Base-by-base conservation (phyloP, 768 basidiomycete species). In the Cubamyces lactineus region DNA sequence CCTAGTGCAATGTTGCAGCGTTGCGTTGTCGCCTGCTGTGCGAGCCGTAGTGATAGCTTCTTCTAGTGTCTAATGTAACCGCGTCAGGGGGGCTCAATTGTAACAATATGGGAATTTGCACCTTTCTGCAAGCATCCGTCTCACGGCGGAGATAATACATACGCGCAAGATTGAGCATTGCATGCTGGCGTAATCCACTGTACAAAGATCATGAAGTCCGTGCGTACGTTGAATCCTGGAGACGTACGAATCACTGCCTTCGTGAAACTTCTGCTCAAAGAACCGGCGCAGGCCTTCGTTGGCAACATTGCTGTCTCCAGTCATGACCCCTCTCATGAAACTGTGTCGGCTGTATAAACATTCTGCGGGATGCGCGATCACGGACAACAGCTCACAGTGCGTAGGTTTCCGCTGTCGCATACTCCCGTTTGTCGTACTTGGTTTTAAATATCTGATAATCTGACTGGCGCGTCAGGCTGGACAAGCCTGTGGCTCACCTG, bases 201-300 rank as follows among this genome's bases (percentile, higher is more conserved):
- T 26, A 38, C 23, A 40, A 66, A 42, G 9, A 9, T 24, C 19
- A 52, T 28, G n/a, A 26, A 13, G 28, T 23, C 5, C 23, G 23
- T 13, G 17, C 60, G 16, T 15, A 42, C 12, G 43, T 23, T 5
- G 5, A 8, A 16, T 13, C 15, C 15, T 28, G 1, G 26, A 0
- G 49, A 79, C 91, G 67, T 61, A 92, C 91, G 91, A 94, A 72
- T 94, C 91, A 64, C 85, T 87, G 38, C 79, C 82, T 58, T 89
- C 86, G 64, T 92, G 88, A 68, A 94, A 94, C 69, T 85, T 88
- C 62, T 94, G 92, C 70, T 94, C 92, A 66, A 94, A 94, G 72
- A 90, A 94, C 54, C 84, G 77, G 38, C 91, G 82, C 41, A 94
- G 74, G 66, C 85, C 87, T 65, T 92, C 91, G 2, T 83, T 79